phyloP scores from a whole-genome alignment of 2,329 filamentous ascomycete genomes.

The Orbilia brochopaga region DNA sequence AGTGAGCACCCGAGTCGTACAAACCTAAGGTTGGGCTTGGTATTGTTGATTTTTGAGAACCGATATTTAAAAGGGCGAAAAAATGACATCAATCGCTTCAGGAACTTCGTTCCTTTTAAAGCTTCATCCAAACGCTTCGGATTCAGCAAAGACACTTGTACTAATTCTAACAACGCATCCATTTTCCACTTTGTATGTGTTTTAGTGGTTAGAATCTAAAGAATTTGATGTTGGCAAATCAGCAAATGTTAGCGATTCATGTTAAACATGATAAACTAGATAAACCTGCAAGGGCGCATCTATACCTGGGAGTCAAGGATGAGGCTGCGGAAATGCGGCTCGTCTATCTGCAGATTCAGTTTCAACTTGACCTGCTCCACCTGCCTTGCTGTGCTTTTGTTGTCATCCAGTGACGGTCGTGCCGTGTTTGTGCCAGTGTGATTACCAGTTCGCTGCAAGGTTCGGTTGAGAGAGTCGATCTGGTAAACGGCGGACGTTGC shows the following conservation, averaged over 20 bases:
- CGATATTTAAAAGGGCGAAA: constrained; percentile 96
- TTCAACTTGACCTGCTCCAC: constrained; percentile 65
- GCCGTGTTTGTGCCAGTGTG: constrained; percentile 11
- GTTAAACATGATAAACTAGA: background rate
- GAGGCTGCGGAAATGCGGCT: constrained; percentile 67
- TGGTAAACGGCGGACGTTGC: constrained; percentile 94
- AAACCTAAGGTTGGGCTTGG: constrained; percentile 91
- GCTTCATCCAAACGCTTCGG: constrained; percentile 92
- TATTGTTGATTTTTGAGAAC: constrained; percentile 88
- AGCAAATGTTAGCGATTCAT: background rate
- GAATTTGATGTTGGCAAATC: too few relatives aligned
- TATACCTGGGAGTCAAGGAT: constrained; percentile 60
- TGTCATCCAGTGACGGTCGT: constrained; percentile 55
- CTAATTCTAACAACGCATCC: constrained; percentile 86
- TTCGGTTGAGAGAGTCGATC: constrained; percentile 95
- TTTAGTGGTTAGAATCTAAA: constrained; percentile 76
- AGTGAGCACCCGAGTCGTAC: constrained; percentile 86
- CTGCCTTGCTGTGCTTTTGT: constrained; percentile 58
- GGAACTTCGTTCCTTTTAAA: constrained; percentile 91
- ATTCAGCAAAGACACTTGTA: constrained; percentile 89
- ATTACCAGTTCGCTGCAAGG: constrained; percentile 72
- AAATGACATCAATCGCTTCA: constrained; percentile 92
- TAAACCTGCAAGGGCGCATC: background rate
- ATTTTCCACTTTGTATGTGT: constrained; percentile 98
- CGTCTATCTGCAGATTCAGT: constrained; percentile 68